Base-by-base conservation (phyloP, 305 asterid genomes). In the Andrographis paniculata region DNA sequence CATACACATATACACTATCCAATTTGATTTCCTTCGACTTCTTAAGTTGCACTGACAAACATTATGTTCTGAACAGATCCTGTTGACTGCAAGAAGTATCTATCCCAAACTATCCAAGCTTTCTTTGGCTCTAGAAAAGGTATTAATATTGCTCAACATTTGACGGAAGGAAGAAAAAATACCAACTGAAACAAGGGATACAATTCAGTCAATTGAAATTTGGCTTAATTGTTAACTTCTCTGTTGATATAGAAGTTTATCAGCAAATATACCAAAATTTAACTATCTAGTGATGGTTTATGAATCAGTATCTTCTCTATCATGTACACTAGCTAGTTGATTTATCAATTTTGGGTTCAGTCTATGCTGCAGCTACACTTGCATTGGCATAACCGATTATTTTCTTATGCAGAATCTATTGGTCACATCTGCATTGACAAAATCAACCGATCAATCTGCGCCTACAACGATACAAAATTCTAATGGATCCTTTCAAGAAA, bases 111-210 rank as follows among this genome's bases (percentile, higher is more conserved):
- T 84, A 56, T 63, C 79, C 3, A 88, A 88, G 74, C 94, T 88
- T 48, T 80, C 77, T 6, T 71, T 88, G 78, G 97, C 97, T 44
- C 75, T 88, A 47, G 97, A 88, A 72, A 88, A 88, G 97, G 97
- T 88, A 71, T 33, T 33, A 33, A 33, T 33, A 33, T 33, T 33
- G 38, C 2, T 33, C 6, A 24, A 24, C 42, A 37, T 13, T 37
- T 5, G 8, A 37, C 4, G 8, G 1, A 3, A n/a, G 16, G 17
- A 17, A 37, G 17, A 37, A 37, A n/a, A n/a, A 6, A 37, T 37
- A 31, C 42, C 16, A 14, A 3, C 42, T 17, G 3, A 37, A 5
- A 37, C 4, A 5, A 14, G 16, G 4, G 8, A 37, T n/a, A n/a
- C 4, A 13, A 33, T 33, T 33, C 13, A 1, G 2, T n/a, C 13